These are phyloP conservation scores for Crithidia expoeki DNA, from an alignment of 208 protist species.

Conservation along the genomic window DNA sequence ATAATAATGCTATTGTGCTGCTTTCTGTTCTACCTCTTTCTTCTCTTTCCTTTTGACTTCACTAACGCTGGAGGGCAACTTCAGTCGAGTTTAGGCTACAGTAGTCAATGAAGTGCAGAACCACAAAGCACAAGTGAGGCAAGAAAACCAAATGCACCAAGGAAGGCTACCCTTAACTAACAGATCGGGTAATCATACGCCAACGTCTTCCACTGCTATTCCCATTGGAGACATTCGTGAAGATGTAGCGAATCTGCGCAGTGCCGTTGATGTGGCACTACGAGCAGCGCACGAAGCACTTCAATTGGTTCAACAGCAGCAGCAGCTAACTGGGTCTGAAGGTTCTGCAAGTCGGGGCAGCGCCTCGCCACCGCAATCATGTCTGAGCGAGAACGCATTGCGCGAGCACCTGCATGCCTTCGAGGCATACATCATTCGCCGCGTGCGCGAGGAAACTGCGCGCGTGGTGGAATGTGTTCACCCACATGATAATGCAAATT, in stretches of 20 bases:
- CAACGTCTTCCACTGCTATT: neutral
- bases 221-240: neutral
- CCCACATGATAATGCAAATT: neutral
- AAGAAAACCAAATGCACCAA: no score
- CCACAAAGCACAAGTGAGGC: no score
- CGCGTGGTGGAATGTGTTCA: neutral
- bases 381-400: constrained; percentile 5
- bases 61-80: no score
- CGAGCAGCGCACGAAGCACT: constrained; percentile 1
- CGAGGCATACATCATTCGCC: constrained; percentile 49
- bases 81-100: no score
- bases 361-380: neutral
- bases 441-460: constrained; percentile 33
- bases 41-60: no score
- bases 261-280: constrained; percentile 7
- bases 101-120: no score
- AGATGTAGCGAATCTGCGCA: neutral
- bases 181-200: neutral
- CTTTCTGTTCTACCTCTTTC: no score
- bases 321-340: neutral
- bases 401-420: constrained; percentile 34
- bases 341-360: neutral
- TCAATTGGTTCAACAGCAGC: neutral
- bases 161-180: neutral
- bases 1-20: no score